Conservation (phyloP, 495 filamentous ascomycete species). For the Penicillium atrosanguineum region DNA sequence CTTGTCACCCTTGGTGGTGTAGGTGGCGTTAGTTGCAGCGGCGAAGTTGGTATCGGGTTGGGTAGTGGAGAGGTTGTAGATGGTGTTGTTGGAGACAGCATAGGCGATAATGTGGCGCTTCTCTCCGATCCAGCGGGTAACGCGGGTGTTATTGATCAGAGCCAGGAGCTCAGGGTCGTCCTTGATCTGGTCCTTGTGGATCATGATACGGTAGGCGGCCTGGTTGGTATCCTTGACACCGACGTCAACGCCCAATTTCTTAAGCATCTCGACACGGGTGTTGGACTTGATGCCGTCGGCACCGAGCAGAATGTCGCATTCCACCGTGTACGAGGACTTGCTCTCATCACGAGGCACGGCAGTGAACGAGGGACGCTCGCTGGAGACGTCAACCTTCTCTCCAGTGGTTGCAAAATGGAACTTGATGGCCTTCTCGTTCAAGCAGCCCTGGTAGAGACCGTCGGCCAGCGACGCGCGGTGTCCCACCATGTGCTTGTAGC, state of each 20-base stretch:
- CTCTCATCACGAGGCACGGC: conserved; percentile 54
- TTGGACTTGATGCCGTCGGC: conserved; percentile 72
- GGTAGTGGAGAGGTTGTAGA: conserved; percentile 76
- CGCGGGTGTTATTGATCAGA: conserved; percentile 63
- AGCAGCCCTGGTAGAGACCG: conserved; percentile 64
- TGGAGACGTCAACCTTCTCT: conserved; percentile 52
- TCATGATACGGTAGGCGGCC: conserved; percentile 84
- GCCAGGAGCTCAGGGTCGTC: conserved; percentile 64
- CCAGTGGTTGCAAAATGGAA: conserved; percentile 64
- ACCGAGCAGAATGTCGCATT: conserved; percentile 68
- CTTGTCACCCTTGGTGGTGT: conserved; percentile 73
- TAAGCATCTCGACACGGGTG: conserved; percentile 62
- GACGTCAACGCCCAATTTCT: conserved; percentile 49
- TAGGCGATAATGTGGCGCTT: conserved; percentile 83
- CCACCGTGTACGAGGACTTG: conserved; percentile 48
- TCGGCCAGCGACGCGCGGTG: conserved; percentile 71
- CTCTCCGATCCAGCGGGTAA: conserved; percentile 76
- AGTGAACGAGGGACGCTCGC: conserved; percentile 53
- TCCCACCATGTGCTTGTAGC: conserved; percentile 76
- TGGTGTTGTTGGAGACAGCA: conserved; percentile 67
- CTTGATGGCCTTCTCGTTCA: conserved; percentile 59
- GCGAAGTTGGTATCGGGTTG: conserved; percentile 76
- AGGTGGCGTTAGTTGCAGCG: conserved; percentile 67
- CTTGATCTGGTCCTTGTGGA: conserved; percentile 63
- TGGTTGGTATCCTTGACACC: conserved; percentile 70